Evolutionary conservation across 495 filamentous ascomycete genomes (phyloP), one percentile per base, ranked within the genome.

Genomic region (Hyphodiscus hymeniophilus): DNA sequence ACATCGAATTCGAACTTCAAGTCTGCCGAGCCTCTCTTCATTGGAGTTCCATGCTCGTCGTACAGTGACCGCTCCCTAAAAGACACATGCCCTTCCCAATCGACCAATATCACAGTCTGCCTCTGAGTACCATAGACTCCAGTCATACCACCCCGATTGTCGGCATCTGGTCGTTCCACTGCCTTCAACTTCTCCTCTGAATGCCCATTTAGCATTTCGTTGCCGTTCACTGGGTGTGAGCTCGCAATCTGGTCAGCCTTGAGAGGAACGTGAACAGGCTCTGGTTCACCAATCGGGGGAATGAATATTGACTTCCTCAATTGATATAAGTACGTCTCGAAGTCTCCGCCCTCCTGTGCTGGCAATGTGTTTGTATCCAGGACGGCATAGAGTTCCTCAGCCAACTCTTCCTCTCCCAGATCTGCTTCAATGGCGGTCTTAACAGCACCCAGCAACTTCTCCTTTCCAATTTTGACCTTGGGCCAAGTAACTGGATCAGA

Each of bases 91-190:
- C 90, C 91, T 16, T 82, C 69, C 60, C 74, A 75, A 51, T 80
- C 79, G 21, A 95, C 82, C 15, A 97, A 71, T 20, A 97, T 68
- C 11, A 97, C 69, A 0, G 88, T 94, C 70, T 98, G 91, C 54
- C 87, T 81, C 62, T 94, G 87, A 1, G 92, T 98, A n/a, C 92
- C 92, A 66, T 98, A 97, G 12, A 77, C 63, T 10, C 81, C 80
- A 15, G 70, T 73, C 58, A 74, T 69, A 35, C 70, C 71, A 18
- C 68, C 67, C 12, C 60, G 58, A 16, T 50, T 53, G 5, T 60
- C 55, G 11, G 54, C 49, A 46, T 61, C 60, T 12, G 63, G 61
- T 24, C 59, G 42, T 21, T 63, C 59, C 41, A 51, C 61, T 16
- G 54, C 50, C 28, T 58, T 56, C 39, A 65, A 48, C 42, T 36